Conservation (phyloP, 768 basidiomycete genomes). For the Stropharia rugosoannulata region DNA sequence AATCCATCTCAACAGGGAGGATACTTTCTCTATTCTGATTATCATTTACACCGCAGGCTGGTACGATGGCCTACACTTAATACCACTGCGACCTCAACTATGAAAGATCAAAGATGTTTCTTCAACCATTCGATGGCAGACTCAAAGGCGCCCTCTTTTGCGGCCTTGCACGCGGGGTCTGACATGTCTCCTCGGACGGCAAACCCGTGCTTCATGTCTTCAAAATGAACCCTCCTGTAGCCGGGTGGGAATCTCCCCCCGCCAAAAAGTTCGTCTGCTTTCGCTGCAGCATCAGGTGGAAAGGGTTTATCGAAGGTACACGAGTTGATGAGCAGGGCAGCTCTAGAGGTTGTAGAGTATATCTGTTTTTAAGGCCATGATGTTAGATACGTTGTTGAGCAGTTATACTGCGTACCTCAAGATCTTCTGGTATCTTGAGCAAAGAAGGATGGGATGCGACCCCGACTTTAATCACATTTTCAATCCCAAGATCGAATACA, state of each 20-base stretch:
- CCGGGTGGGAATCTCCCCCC: constrained; percentile 42
- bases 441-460: constrained; percentile 60
- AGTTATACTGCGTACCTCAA: constrained; percentile 32
- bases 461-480: constrained; percentile 43
- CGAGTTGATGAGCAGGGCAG: constrained; percentile 65
- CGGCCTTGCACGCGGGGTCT: constrained; percentile 52
- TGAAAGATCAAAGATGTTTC: background rate
- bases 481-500: constrained; percentile 59
- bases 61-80: too few species aligned
- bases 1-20: too few species aligned
- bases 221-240: constrained; percentile 45
- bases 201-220: constrained; percentile 51
- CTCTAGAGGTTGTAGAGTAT: constrained; percentile 41
- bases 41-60: too few species aligned
- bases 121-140: constrained; percentile 52
- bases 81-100: too few species aligned
- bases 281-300: constrained; percentile 38
- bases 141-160: constrained; percentile 61
- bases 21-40: too few species aligned
- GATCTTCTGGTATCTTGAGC: constrained; percentile 53
- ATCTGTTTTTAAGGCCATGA: constrained; percentile 30
- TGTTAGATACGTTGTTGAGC: constrained; percentile 22
- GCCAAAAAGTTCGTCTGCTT: constrained; percentile 49
- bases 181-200: constrained; percentile 46
- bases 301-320: constrained; percentile 52